phyloP scores from a whole-genome alignment of 805 yeast genomes.

The Cyberlindnera xylosilytica region DNA sequence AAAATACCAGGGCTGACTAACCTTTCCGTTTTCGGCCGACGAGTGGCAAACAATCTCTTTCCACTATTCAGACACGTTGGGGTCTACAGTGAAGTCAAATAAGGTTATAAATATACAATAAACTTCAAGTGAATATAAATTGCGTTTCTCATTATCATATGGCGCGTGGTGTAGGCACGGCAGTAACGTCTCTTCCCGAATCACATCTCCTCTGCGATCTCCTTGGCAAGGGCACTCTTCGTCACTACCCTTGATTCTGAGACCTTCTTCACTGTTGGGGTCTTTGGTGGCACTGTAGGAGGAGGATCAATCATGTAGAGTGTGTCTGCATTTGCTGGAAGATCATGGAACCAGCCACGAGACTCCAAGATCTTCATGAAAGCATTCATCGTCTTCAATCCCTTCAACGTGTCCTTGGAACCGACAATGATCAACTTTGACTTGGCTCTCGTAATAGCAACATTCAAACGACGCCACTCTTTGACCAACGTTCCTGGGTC shows the following conservation, averaged over 20 bases:
- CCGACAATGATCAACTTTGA: constrained; percentile 84
- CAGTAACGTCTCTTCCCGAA: too few relatives aligned
- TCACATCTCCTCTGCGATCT: constrained; percentile 15
- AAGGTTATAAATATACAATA: too few relatives aligned
- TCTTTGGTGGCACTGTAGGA: neutral
- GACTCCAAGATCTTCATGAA: constrained; percentile 57
- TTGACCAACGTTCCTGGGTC: constrained; percentile 73
- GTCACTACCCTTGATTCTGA: constrained; percentile 12
- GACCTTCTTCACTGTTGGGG: neutral
- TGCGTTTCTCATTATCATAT: too few relatives aligned
- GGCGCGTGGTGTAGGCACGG: too few relatives aligned
- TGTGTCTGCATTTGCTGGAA: constrained; percentile 38
- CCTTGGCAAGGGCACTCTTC: constrained; percentile 12
- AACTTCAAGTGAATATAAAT: too few relatives aligned
- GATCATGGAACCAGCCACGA: constrained; percentile 61
- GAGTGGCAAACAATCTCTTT: too few relatives aligned
- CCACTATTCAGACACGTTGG: too few relatives aligned
- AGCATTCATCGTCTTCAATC: constrained; percentile 37
- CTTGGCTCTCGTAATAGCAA: constrained; percentile 88
- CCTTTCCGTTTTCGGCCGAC: too few relatives aligned
- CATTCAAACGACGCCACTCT: constrained; percentile 93
- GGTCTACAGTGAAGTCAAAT: too few relatives aligned
- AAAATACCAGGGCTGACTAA: neutral
- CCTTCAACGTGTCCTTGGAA: constrained; percentile 33
- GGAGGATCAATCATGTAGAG: neutral